Base-by-base conservation (phyloP, 2,329 filamentous ascomycete species). In the Lasiodiplodia theobromae region DNA sequence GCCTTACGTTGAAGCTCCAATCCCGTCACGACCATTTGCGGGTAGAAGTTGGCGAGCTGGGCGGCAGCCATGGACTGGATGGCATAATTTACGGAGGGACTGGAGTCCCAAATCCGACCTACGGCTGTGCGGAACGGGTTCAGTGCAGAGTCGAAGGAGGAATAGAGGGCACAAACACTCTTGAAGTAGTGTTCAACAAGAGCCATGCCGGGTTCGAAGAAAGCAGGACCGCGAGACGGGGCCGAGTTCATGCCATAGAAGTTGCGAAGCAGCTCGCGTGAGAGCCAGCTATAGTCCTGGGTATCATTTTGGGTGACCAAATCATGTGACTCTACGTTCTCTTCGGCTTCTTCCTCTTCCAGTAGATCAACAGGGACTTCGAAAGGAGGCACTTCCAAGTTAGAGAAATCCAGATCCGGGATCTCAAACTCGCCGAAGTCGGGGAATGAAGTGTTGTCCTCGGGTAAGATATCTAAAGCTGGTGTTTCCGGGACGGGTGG, bases 1-100 rank as follows among this genome's bases (percentile, higher is more conserved):
- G 84, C 84, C 72, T 87, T 86, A 67, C 80, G 80, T 69, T 85
- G 86, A 78, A 85, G 84, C 71, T 83, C 84, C 31, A 81, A 77
- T 6, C 83, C 86, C 31, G 83, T 81, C 10, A 78, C 80, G 28
- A 79, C 83, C 80, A 86, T 87, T 64, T 82, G 82, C 4, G 83
- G 86, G 67, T 87, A 87, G 67, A 87, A 81, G 73, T 88, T 87
- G 0, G 87, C 84, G 0, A 89, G 78, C 23, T 87, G 87, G 3
- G 87, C 87, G 10, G 87, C 87, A 1, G 87, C 86, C 87, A 89
- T 90, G 71, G 87, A 89, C 71, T 89, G 87, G 56, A 89, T 87
- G 2, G 86, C 86, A 57, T 86, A 87, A 72, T 86, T 87, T 63
- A 89, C 86, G 0, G 86, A 86, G 21, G 85, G 79, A 0, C 86